phyloP scores from a whole-genome alignment of 306 rosid genomes.

The Echinosophora koreensis region DNA sequence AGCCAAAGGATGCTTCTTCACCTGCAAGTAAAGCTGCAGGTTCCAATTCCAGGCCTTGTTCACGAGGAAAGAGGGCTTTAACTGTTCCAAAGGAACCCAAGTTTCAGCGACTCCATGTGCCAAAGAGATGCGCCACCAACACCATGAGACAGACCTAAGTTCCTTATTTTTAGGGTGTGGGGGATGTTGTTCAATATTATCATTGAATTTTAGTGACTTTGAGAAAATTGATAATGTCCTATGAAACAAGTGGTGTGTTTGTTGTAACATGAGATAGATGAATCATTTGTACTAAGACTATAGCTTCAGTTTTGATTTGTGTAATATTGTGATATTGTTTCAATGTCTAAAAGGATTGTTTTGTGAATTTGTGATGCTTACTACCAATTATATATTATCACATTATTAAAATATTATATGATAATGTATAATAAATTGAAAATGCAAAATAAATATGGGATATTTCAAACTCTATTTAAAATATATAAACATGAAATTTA shows the following conservation, averaged over 20 bases:
- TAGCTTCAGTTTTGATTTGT: constrained; percentile 29
- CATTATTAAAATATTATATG: too few species aligned
- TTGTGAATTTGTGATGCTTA: too few species aligned
- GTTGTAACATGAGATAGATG: constrained; percentile 38
- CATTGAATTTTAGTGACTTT: constrained; percentile 53
- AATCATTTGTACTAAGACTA: not conserved
- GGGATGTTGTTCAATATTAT: constrained; percentile 51
- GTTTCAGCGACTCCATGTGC: constrained; percentile 72
- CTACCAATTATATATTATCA: too few species aligned
- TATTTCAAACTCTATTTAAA: not conserved
- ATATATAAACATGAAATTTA: not conserved
- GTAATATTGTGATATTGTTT: not conserved
- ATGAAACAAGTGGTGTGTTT: constrained; percentile 7
- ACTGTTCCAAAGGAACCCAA: constrained; percentile 79
- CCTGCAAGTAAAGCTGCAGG: constrained; percentile 38
- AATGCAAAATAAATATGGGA: too few species aligned
- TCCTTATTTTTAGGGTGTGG: not conserved
- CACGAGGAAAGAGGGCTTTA: constrained; percentile 56
- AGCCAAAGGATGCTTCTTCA: constrained; percentile 50
- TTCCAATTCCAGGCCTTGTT: constrained; percentile 43
- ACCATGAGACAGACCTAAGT: constrained; percentile 40
- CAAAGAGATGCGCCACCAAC: constrained; percentile 45
- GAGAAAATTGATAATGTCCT: not conserved
- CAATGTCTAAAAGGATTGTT: not conserved
- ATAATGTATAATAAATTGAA: too few species aligned